Percentiles rank a stretch among this genome's conserved stretches.
Conservation (phyloP, 495 filamentous ascomycete genomes). For the Tuber aestivum region DNA sequence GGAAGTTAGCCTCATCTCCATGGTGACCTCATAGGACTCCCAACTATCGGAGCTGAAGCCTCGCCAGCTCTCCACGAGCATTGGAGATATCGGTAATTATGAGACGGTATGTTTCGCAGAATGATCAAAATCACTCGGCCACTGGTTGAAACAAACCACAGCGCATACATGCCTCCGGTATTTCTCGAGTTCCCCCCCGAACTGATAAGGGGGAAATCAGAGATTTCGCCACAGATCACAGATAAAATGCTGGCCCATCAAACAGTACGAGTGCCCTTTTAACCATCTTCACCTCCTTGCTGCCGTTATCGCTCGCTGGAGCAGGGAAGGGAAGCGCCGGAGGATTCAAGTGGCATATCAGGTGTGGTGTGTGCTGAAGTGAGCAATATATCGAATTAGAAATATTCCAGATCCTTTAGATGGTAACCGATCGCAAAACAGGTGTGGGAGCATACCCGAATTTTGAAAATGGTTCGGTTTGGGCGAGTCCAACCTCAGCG, state of each 20-base stretch:
- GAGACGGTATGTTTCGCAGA: neutral
- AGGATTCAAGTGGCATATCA: neutral
- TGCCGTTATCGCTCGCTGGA: neutral
- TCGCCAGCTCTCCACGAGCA: neutral
- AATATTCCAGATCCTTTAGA: conserved; percentile 5
- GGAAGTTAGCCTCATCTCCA: neutral
- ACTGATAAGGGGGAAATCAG: conserved; percentile 5
- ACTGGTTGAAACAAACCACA: neutral
- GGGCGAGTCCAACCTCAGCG: neutral
- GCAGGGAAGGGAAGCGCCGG: neutral
- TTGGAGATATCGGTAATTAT: neutral
- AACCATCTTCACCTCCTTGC: neutral
- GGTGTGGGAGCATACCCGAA: neutral
- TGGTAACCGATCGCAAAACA: conserved; percentile 1
- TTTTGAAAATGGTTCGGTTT: neutral
- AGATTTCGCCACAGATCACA: conserved; percentile 1
- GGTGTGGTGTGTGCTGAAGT: neutral
- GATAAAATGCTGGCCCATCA: neutral
- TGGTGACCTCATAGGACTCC: neutral
- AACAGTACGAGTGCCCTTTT: neutral
- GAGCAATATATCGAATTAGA: conserved; percentile 5
- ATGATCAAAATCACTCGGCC: neutral
- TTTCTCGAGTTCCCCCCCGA: neutral
- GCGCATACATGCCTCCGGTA: conserved; percentile 1
- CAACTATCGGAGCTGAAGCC: neutral